Percentiles rank a stretch among this genome's conserved stretches.
Evolutionary conservation across 495 filamentous ascomycete genomes (phyloP).

Genomic region (Rusavskia elegans): DNA sequence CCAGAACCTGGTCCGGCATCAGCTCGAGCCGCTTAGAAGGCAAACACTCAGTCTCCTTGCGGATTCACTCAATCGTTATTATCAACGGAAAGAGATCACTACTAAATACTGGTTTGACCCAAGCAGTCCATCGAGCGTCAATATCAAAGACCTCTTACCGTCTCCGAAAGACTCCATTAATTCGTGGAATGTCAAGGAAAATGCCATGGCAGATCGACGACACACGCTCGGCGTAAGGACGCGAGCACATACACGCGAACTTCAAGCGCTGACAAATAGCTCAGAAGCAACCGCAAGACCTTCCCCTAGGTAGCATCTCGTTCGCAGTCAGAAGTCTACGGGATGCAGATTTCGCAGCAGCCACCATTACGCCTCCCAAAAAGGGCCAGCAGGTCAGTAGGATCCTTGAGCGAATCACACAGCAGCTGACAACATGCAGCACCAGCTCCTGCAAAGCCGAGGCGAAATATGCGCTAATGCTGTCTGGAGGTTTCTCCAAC

Average conservation of each 20-base stretch:
- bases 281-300: slow-evolving; percentile 2
- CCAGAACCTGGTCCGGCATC: slow-evolving; percentile 53
- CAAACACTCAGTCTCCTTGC: slow-evolving; percentile 62
- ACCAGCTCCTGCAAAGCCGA: slow-evolving; percentile 34
- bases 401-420: neutral
- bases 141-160: slow-evolving; percentile 42
- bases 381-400: slow-evolving; percentile 13
- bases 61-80: slow-evolving; percentile 63
- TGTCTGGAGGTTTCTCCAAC: slow-evolving; percentile 74
- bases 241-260: neutral
- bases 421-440: slow-evolving; percentile 12
- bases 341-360: slow-evolving; percentile 46
- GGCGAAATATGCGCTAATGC: slow-evolving; percentile 64
- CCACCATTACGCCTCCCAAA: slow-evolving; percentile 38
- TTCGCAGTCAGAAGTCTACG: slow-evolving; percentile 39
- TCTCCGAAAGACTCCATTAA: slow-evolving; percentile 44
- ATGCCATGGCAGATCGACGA: slow-evolving; percentile 5
- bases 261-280: neutral
- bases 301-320: slow-evolving; percentile 21
- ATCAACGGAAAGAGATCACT: slow-evolving; percentile 56
- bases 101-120: slow-evolving; percentile 78
- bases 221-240: neutral
- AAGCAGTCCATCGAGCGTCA: slow-evolving; percentile 44
- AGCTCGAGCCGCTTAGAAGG: slow-evolving; percentile 55
- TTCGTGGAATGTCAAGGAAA: slow-evolving; percentile 56